Evolutionary conservation across 306 rosid species (phyloP).

Genomic region (Fagus crenata): DNA sequence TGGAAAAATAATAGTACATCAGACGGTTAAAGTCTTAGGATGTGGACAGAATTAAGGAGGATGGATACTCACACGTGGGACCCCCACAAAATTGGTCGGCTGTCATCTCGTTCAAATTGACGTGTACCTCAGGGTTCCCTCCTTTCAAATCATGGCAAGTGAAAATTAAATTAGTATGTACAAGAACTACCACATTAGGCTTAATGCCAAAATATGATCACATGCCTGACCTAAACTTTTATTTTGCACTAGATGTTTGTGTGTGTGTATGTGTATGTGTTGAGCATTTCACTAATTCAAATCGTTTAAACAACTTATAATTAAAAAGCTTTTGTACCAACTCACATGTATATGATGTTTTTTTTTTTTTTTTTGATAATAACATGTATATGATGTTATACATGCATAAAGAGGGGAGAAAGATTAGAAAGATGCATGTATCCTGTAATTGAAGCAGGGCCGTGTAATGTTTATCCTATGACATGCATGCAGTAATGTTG

Average conservation of each 20-base stretch:
- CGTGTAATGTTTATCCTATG: constrained; percentile 10
- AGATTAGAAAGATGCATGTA: no score
- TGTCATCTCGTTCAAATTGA: constrained; percentile 56
- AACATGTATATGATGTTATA: not conserved
- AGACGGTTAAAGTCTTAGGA: no score
- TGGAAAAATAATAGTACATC: no score
- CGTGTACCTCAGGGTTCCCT: constrained; percentile 35
- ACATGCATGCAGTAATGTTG: constrained; percentile 26
- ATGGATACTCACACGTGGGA: constrained; percentile 39
- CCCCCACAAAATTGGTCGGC: constrained; percentile 47
- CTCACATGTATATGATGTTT: not conserved
- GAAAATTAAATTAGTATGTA: constrained; percentile 33
- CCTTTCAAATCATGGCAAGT: constrained; percentile 48
- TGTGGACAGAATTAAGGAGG: not conserved
- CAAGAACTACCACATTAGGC: constrained; percentile 30
- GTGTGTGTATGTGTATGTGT: not conserved
- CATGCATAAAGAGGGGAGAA: not conserved
- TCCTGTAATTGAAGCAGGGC: no score
- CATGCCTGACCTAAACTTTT: constrained; percentile 36
- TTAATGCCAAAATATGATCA: constrained; percentile 36
- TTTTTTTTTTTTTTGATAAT: no score
- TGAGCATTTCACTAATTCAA: not conserved
- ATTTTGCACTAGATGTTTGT: not conserved
- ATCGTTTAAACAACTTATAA: not conserved
- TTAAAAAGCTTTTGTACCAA: not conserved